These are phyloP conservation scores for Penicillium goetzii DNA, from an alignment of 495 filamentous ascomycete species.

Conservation along the genomic window DNA sequence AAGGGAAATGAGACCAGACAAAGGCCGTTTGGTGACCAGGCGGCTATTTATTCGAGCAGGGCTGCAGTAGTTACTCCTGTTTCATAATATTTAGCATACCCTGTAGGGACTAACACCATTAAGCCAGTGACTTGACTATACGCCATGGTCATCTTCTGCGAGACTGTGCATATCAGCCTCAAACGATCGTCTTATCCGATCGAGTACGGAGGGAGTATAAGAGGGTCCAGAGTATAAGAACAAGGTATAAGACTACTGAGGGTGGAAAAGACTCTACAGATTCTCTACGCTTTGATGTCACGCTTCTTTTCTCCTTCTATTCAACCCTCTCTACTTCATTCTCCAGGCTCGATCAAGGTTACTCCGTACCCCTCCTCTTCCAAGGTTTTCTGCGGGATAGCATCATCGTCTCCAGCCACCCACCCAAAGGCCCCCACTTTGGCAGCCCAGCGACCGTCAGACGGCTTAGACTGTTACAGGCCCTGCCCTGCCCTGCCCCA, in stretches of 20 bases:
- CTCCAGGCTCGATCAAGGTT: too few species aligned
- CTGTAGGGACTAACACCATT: background rate
- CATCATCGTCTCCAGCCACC: slow-evolving; percentile 26
- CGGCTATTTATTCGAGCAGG: slow-evolving; percentile 3
- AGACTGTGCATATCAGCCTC: slow-evolving; percentile 15
- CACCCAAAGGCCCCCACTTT: slow-evolving; percentile 20
- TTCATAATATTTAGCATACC: background rate
- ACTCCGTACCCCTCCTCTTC: slow-evolving; percentile 11
- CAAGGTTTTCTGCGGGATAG: slow-evolving; percentile 23
- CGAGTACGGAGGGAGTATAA: background rate
- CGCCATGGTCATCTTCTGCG: background rate
- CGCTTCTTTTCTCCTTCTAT: background rate
- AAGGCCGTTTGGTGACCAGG: background rate
- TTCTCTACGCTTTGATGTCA: background rate
- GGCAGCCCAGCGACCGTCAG: slow-evolving; percentile 10
- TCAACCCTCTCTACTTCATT: background rate
- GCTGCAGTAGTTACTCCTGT: background rate
- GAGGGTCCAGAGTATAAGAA: background rate
- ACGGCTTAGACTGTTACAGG: background rate
- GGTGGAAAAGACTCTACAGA: background rate
- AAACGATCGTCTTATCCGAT: background rate
- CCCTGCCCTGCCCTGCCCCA: background rate
- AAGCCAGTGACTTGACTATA: background rate
- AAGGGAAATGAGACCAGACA: background rate
- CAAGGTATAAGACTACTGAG: background rate